These are phyloP conservation scores for Monosporascus sp. DNA, from an alignment of 2,329 filamentous ascomycete genomes.

Conservation along the genomic window DNA sequence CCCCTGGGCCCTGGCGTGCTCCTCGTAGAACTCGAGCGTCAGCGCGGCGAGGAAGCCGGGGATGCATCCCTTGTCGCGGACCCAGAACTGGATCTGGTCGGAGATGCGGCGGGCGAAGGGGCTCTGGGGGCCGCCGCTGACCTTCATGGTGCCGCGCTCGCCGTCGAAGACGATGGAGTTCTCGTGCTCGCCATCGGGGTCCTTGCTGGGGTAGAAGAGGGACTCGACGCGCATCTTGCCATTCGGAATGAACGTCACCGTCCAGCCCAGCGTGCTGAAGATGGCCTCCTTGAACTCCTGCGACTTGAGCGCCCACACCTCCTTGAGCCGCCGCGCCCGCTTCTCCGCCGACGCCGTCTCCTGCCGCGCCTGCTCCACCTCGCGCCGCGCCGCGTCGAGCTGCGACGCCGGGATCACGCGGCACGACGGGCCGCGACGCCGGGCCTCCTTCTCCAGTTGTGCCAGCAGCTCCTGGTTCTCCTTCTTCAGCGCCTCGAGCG, in stretches of 20 bases:
- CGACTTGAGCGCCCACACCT: conserved; percentile 88
- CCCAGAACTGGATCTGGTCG: conserved; percentile 91
- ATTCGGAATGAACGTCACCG: conserved; percentile 93
- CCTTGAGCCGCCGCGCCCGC: conserved; percentile 76
- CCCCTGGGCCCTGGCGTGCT: conserved; percentile 34
- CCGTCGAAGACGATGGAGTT: conserved; percentile 82
- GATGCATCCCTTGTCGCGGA: conserved; percentile 87
- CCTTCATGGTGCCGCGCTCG: conserved; percentile 96
- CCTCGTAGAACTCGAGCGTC: conserved; percentile 90
- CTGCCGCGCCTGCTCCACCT: conserved; percentile 65
- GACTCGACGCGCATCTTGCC: conserved; percentile 89
- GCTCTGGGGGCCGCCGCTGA: conserved; percentile 82
- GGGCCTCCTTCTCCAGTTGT: conserved; percentile 54
- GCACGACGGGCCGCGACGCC: conserved; percentile 28
- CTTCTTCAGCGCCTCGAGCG: conserved; percentile 68
- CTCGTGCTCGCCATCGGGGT: conserved; percentile 59
- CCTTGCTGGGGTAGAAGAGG: conserved; percentile 67
- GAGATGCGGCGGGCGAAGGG: conserved; percentile 80
- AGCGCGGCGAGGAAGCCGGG: conserved; percentile 87
- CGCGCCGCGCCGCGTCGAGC: conserved; percentile 68
- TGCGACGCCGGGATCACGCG: conserved; percentile 67
- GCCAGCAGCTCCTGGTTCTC: conserved; percentile 81
- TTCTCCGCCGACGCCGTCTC: conserved; percentile 74
- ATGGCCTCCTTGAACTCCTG: conserved; percentile 95
- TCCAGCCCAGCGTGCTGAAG: conserved; percentile 87